Evolutionary conservation across 2,329 filamentous ascomycete species (phyloP).

Genomic region (Aureobasidium namibiae): DNA sequence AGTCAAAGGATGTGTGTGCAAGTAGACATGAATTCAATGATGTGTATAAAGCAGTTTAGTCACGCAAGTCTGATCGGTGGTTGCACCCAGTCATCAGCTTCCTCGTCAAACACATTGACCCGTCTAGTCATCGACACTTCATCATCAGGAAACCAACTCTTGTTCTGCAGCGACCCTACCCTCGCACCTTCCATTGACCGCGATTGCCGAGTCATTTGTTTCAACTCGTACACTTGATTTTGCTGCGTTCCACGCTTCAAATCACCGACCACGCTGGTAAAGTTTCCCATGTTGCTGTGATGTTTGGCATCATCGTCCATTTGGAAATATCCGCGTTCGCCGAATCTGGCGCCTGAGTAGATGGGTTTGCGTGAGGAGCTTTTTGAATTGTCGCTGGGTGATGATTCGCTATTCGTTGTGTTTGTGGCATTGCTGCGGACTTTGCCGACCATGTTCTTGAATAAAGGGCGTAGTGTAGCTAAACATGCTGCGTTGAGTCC

Average conservation of each 20-base stretch:
- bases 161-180: neutral
- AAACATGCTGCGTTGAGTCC: conserved; percentile 28
- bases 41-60: neutral
- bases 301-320: neutral
- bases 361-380: neutral
- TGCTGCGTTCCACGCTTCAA: neutral
- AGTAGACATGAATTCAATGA: neutral
- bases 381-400: neutral
- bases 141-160: conserved; percentile 5
- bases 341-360: neutral
- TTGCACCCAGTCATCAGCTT: neutral
- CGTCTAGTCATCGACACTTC: neutral
- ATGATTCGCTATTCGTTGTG: neutral
- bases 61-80: neutral
- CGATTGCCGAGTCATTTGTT: neutral
- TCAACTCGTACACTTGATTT: neutral
- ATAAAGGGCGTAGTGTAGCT: conserved; percentile 26
- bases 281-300: neutral
- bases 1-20: too few relatives aligned
- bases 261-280: neutral
- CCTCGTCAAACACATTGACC: neutral
- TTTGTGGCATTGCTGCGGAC: neutral
- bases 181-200: neutral
- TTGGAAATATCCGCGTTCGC: neutral
- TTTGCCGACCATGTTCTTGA: conserved; percentile 2